A percentile compares a stretch with the other conserved stretches of the same genome.
phyloP scores from a whole-genome alignment of 345 rosid genomes.

The Eucalyptus pauciflora region DNA sequence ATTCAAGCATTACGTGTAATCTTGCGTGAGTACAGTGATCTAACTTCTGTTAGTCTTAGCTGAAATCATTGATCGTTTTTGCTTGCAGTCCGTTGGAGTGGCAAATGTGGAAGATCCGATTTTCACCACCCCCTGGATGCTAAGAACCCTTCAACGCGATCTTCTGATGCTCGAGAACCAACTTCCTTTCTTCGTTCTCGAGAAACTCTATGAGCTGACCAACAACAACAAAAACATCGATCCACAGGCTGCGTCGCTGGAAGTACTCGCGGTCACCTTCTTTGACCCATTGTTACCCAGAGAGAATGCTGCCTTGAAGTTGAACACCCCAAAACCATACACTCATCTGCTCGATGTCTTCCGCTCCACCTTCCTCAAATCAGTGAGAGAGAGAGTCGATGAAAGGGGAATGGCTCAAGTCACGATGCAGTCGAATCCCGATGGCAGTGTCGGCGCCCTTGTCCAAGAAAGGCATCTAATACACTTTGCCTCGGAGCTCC shows the following conservation, averaged over 20 bases:
- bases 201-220: background rate
- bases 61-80: background rate
- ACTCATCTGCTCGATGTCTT: background rate
- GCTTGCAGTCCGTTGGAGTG: background rate
- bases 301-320: background rate
- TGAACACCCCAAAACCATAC: background rate
- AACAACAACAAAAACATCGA: background rate
- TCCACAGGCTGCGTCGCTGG: background rate
- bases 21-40: background rate
- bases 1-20: background rate
- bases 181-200: background rate
- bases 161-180: constrained; percentile 4
- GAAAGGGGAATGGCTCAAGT: background rate
- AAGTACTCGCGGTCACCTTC: background rate
- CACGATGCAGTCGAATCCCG: background rate
- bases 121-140: background rate
- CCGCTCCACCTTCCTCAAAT: background rate
- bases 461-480: background rate
- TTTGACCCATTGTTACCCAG: background rate
- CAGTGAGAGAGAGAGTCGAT: background rate
- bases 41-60: background rate
- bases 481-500: background rate
- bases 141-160: background rate
- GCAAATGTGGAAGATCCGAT: background rate
- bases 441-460: background rate